phyloP scores from a whole-genome alignment of 139 green algal species.

The Desmodesmus armatus region DNA sequence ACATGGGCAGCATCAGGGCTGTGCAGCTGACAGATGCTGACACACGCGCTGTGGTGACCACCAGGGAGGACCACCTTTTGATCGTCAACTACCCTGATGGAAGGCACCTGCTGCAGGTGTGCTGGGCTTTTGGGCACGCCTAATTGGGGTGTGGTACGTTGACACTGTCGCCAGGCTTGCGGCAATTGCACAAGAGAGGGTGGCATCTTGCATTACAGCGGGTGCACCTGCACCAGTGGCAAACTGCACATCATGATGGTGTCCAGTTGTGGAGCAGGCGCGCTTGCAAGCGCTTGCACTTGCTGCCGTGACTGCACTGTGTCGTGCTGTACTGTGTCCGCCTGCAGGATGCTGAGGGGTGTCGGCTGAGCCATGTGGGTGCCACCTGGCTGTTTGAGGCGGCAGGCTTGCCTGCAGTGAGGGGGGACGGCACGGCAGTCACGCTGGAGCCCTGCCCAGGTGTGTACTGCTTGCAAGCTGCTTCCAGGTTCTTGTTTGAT shows the following conservation, averaged over 20 bases:
- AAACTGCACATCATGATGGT: too few relatives aligned
- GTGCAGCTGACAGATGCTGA: slow-evolving; percentile 26
- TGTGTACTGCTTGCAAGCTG: neutral
- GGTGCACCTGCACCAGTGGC: too few relatives aligned
- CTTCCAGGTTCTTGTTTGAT: too few relatives aligned
- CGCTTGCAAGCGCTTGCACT: too few relatives aligned
- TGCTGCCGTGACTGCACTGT: too few relatives aligned
- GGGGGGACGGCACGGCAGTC: neutral
- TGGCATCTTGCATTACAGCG: too few relatives aligned
- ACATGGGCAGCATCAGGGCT: slow-evolving; percentile 6
- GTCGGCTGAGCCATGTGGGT: slow-evolving; percentile 2
- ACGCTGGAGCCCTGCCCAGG: slow-evolving; percentile 15
- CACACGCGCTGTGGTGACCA: slow-evolving; percentile 24
- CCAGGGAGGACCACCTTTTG: slow-evolving; percentile 33
- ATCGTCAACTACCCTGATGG: slow-evolving; percentile 19
- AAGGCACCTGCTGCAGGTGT: slow-evolving; percentile 34
- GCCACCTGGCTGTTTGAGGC: slow-evolving; percentile 31
- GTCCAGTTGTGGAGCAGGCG: too few relatives aligned
- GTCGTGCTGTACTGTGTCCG: too few relatives aligned
- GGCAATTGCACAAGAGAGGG: too few relatives aligned
- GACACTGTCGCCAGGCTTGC: neutral
- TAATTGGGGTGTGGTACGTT: neutral
- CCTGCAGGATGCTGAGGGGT: slow-evolving; percentile 35
- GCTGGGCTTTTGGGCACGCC: neutral
- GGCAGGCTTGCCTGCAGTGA: slow-evolving; percentile 8